Conservation (phyloP, 306 rosid species). For the barrel medic (Medicago truncatula) region MtrunA17r5.0-ANR NC_053049.1:12980001-12980500, state of each 20-base stretch:
- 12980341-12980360: conserved; percentile 98
- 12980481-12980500: neutral
- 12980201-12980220: conserved; percentile 77
- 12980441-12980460: neutral
- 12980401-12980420: conserved; percentile 91
- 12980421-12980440: conserved; percentile 12
- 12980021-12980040: too few species aligned
- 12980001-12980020: neutral
- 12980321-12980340: conserved; percentile 89
- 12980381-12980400: conserved; percentile 73
- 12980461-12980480: too few species aligned
- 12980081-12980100: conserved; percentile 85
- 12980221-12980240: neutral
- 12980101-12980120: conserved; percentile 85
- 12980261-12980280: conserved; percentile 7
- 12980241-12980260: conserved; percentile 11
- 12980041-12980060: conserved; percentile 53
- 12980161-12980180: conserved; percentile 87
- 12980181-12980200: conserved; percentile 85
- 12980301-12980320: conserved; percentile 52
- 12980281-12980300: conserved; percentile 15
- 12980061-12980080: conserved; percentile 78
- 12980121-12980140: conserved; percentile 76
- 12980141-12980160: conserved; percentile 92
- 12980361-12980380: conserved; percentile 90